Evolutionary conservation across 148 eudicot genomes (phyloP).

Genomic region (Beta vulgaris): DNA sequence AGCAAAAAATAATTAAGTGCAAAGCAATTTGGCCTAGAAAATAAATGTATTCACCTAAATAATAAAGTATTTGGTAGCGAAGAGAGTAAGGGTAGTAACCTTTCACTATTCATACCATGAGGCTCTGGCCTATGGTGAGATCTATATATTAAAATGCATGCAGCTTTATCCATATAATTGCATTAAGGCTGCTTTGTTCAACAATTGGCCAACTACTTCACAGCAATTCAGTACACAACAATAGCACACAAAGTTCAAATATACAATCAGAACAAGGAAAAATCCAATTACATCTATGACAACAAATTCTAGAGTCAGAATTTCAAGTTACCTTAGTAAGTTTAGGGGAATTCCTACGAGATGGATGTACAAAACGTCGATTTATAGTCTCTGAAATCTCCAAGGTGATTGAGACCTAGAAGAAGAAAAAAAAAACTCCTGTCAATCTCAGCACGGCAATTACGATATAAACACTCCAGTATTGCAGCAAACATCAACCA

Average conservation of each 20-base stretch:
- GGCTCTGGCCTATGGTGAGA: background rate
- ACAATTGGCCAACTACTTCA: background rate
- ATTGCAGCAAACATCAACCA: background rate
- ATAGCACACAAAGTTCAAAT: background rate
- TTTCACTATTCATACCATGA: too few relatives aligned
- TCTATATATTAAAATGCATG: background rate
- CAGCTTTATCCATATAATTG: background rate
- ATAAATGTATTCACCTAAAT: too few relatives aligned
- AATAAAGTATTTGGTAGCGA: too few relatives aligned
- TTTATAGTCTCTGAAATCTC: slow-evolving; percentile 83
- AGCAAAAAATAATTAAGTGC: too few relatives aligned
- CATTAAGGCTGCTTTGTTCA: background rate
- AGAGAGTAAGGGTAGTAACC: too few relatives aligned
- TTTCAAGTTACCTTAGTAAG: slow-evolving; percentile 68
- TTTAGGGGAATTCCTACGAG: slow-evolving; percentile 84
- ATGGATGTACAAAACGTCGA: slow-evolving; percentile 78
- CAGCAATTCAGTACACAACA: background rate
- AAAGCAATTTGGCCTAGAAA: too few relatives aligned
- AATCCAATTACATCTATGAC: background rate
- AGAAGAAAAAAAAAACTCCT: too few relatives aligned
- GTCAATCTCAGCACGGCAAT: slow-evolving; percentile 8
- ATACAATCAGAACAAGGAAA: background rate
- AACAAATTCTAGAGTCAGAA: background rate
- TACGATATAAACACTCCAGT: background rate
- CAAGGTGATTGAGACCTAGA: slow-evolving; percentile 83